Conservation (phyloP, 2,329 filamentous ascomycete genomes). For the Monilinia laxa region DNA sequence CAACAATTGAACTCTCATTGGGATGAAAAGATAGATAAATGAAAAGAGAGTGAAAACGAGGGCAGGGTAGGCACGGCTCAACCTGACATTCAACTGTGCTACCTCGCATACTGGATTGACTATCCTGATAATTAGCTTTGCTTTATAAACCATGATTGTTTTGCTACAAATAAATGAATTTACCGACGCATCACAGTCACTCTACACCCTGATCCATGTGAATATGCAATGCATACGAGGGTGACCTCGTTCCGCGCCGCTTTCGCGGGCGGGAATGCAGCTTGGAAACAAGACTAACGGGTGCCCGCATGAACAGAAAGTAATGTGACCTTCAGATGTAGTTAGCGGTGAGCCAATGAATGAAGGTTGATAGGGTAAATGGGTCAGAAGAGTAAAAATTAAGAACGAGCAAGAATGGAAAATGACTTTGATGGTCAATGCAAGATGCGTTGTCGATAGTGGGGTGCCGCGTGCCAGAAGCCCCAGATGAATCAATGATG, state of each 20-base stretch:
- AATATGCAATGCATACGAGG: slow-evolving; percentile 23
- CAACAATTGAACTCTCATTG: neutral
- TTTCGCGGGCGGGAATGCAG: slow-evolving; percentile 36
- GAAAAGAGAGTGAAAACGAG: neutral
- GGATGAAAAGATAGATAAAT: neutral
- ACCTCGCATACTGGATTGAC: neutral
- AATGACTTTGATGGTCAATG: slow-evolving; percentile 22
- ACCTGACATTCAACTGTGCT: neutral
- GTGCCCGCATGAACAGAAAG: slow-evolving; percentile 34
- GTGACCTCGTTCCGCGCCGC: slow-evolving; percentile 35
- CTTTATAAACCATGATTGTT: neutral
- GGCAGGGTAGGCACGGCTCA: slow-evolving; percentile 8
- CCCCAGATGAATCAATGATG: neutral
- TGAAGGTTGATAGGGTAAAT: neutral
- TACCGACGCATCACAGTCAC: neutral
- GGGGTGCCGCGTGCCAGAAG: slow-evolving; percentile 16
- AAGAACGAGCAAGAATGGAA: too few species aligned
- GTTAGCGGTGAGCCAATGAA: slow-evolving; percentile 28
- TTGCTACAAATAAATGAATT: neutral
- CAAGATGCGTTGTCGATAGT: slow-evolving; percentile 33
- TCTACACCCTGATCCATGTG: slow-evolving; percentile 10
- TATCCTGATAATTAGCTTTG: neutral
- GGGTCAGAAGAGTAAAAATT: neutral
- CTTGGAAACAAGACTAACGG: slow-evolving; percentile 33
- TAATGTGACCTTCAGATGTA: slow-evolving; percentile 34